phyloP scores from a whole-genome alignment of 1,284 basidiomycete genomes.

The Rhodotorula sp. region DNA sequence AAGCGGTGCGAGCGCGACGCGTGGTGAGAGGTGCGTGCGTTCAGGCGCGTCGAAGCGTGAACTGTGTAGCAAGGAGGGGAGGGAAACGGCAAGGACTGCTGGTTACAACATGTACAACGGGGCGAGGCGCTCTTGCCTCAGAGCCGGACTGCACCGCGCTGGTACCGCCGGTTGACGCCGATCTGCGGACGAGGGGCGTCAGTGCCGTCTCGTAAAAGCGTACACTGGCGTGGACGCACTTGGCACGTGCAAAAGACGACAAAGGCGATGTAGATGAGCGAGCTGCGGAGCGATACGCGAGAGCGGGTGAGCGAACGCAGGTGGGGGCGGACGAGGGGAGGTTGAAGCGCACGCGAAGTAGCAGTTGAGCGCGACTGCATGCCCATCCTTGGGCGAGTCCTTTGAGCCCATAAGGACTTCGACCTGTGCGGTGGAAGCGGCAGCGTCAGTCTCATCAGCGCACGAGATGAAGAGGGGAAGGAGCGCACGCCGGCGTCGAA shows the following conservation, averaged over 20 bases:
- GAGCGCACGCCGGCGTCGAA: constrained; percentile 35
- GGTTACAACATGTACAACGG: constrained; percentile 11
- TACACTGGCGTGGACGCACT: neutral
- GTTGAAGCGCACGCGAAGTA: constrained; percentile 24
- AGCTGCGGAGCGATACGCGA: neutral
- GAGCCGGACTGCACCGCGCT: constrained; percentile 32
- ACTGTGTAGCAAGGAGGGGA: too few species aligned
- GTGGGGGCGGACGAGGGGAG: neutral
- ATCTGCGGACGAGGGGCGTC: constrained; percentile 12
- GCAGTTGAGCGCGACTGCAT: constrained; percentile 33
- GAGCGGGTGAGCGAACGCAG: too few species aligned
- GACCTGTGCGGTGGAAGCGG: constrained; percentile 7
- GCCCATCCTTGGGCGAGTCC: constrained; percentile 26
- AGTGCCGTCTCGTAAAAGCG: neutral
- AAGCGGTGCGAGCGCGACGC: neutral
- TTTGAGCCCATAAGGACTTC: constrained; percentile 33
- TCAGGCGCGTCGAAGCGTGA: neutral
- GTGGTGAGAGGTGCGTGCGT: neutral
- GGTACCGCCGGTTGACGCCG: constrained; percentile 31
- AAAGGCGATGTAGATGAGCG: constrained; percentile 32
- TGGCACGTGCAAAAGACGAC: constrained; percentile 36
- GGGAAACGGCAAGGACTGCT: neutral
- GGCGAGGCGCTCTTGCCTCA: constrained; percentile 1
- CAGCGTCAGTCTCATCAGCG: neutral
- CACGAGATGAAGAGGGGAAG: neutral